A percentile compares a stretch with the other conserved stretches of the same genome.
Conservation (phyloP, 1,284 basidiomycete species). For the Amylostereum areolatum region DNA sequence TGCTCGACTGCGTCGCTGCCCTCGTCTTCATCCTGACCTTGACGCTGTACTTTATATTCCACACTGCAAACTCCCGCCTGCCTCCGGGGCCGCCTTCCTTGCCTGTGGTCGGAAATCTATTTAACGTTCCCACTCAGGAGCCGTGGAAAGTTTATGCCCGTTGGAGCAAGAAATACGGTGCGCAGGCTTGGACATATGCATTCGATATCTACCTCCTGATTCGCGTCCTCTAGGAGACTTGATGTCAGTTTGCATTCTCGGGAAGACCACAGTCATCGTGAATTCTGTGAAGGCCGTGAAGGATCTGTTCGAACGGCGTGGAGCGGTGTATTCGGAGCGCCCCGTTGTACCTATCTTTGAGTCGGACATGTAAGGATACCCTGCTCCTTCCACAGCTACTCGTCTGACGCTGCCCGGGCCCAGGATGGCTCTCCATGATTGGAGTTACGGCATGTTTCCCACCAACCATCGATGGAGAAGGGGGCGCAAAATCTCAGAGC, state of each 20-base stretch:
- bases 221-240: slow-evolving; percentile 18
- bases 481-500: too few species aligned
- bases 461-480: too few species aligned
- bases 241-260: slow-evolving; percentile 18
- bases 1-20: too few species aligned
- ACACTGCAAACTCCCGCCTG: too few species aligned
- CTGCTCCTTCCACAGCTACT: too few species aligned
- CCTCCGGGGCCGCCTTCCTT: slow-evolving; percentile 23
- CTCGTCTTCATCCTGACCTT: too few species aligned
- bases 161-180: slow-evolving; percentile 17
- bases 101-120: slow-evolving; percentile 21
- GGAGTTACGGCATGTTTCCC: too few species aligned
- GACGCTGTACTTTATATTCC: too few species aligned
- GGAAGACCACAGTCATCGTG: slow-evolving; percentile 21
- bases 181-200: background rate
- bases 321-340: slow-evolving; percentile 20
- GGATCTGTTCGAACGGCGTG: slow-evolving; percentile 21
- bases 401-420: too few species aligned
- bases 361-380: too few species aligned
- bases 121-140: slow-evolving; percentile 18
- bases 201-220: background rate
- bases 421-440: too few species aligned
- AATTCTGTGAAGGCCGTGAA: slow-evolving; percentile 20
- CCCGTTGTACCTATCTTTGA: too few species aligned
- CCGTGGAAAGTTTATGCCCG: slow-evolving; percentile 19